Base-by-base conservation (phyloP, 2,329 filamentous ascomycete species). In the Fonsecaea nubica region DNA sequence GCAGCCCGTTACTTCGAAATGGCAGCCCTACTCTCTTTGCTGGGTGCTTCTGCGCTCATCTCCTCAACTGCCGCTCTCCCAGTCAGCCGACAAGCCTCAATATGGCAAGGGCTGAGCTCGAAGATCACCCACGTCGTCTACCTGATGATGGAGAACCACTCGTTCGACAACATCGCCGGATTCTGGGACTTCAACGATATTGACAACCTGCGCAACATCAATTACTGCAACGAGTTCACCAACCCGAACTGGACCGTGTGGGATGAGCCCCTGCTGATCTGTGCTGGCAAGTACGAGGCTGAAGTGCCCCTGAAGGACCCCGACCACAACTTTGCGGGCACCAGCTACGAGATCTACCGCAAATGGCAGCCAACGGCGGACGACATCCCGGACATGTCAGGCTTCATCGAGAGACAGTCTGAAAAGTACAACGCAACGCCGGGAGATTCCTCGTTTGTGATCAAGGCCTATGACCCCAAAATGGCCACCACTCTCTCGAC, bases 221-320 rank as follows among this genome's bases (percentile, higher is more conserved):
- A 55, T 1, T 68, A 52, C 42, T 68, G 66, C 63, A 68, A 68
- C 25, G 66, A 68, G 48, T 68, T 54, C 57, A 68, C 66, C 55
- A 68, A 68, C 56, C 66, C 66, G 35, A 68, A 68, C 57, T 68
- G 66, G 66, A 68, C 66, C 5, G 58, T 68, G n/a, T 68, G 64
- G 40, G 50, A 62, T 32, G 66, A 68, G 56, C 66, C 66, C 10
- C 21, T 68, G 54, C 42, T 68, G 66, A 66, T 68, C 45, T 68
- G 66, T 42, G 60, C 63, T 9, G 42, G 55, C 15, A 61, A 58
- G 8, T 68, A 66, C 54, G 66, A 68, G 57, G 62, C 42, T 10
- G 66, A 68, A 42, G 66, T 68, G 0, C 66, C 66, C 12, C 63
- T 68, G 32, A 56, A 25, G 9, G 66, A 68, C 52, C 66, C 66